phyloP scores from a whole-genome alignment of 2,329 filamentous ascomycete genomes.

The Colletotrichum neosansevieriae region DNA sequence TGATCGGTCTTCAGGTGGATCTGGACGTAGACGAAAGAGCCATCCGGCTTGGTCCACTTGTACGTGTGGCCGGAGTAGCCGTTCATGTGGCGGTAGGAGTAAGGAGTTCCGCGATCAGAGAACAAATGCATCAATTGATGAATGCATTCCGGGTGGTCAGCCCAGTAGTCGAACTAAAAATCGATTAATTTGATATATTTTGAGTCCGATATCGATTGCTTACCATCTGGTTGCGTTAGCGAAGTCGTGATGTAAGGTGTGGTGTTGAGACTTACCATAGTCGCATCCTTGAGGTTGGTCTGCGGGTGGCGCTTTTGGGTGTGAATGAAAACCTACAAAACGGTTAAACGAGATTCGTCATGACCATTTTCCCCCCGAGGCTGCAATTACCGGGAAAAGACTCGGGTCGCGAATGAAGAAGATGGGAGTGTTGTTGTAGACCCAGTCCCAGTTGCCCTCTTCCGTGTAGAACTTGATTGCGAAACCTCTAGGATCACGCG shows the following conservation, averaged over 20 bases:
- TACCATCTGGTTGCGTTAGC: constrained; percentile 30
- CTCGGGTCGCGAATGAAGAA: constrained; percentile 82
- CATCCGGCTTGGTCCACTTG: constrained; percentile 75
- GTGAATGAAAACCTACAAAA: constrained; percentile 72
- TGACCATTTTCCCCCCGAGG: not conserved
- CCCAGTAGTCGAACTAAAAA: constrained; percentile 57
- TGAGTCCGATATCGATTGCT: not conserved
- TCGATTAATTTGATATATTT: constrained; percentile 49
- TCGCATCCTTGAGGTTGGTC: constrained; percentile 77
- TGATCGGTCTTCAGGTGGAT: constrained; percentile 74
- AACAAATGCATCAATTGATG: constrained; percentile 76
- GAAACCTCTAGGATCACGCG: constrained; percentile 79
- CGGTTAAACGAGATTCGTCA: not conserved
- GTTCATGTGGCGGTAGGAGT: constrained; percentile 75
- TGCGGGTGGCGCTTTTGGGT: constrained; percentile 82
- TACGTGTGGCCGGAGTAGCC: constrained; percentile 74
- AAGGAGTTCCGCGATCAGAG: constrained; percentile 74
- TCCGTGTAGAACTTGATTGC: constrained; percentile 78
- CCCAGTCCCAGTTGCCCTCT: constrained; percentile 79
- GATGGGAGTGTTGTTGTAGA: constrained; percentile 81
- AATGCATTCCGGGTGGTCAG: constrained; percentile 70
- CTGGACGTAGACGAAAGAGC: constrained; percentile 74
- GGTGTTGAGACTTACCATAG: constrained; percentile 59
- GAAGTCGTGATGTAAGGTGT: not conserved
- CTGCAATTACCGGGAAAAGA: constrained; percentile 70